Conservation (phyloP, 2,329 filamentous ascomycete species). For the Pseudogymnoascus sp. region DNA sequence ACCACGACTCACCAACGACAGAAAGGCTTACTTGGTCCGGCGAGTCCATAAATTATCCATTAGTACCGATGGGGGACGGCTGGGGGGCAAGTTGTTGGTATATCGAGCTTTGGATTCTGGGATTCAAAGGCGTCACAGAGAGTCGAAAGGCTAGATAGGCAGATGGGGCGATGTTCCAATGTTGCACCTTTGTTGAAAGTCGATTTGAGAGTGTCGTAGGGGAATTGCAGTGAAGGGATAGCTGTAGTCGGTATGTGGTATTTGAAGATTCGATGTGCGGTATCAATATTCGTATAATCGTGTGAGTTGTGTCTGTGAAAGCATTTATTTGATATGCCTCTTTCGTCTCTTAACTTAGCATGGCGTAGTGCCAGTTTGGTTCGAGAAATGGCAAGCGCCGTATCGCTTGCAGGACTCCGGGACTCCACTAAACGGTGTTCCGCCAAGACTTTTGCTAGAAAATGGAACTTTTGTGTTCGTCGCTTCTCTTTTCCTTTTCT, state of each 20-base stretch:
- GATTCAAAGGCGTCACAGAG: conserved; percentile 6
- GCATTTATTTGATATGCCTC: conserved; percentile 14
- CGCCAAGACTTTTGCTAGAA: conserved; percentile 12
- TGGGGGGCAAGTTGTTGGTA: background rate
- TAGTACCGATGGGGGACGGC: conserved; percentile 14
- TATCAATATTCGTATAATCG: conserved; percentile 13
- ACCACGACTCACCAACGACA: conserved; percentile 19
- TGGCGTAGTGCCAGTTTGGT: conserved; percentile 11
- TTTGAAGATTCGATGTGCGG: background rate
- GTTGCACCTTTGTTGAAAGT: background rate
- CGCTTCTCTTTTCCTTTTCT: conserved; percentile 27
- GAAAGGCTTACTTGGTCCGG: conserved; percentile 63
- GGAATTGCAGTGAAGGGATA: background rate
- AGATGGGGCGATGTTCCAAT: conserved; percentile 12
- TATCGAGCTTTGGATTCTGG: conserved; percentile 14
- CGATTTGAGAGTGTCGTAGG: background rate
- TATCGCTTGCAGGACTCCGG: conserved; percentile 9
- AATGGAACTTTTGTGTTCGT: conserved; percentile 1
- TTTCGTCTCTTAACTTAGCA: conserved; percentile 12
- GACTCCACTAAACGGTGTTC: background rate
- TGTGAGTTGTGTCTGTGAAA: conserved; percentile 7
- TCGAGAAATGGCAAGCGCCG: conserved; percentile 13
- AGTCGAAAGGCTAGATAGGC: conserved; percentile 3
- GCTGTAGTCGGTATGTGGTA: background rate
- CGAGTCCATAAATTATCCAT: conserved; percentile 61